Base-by-base conservation (phyloP, 148 eudicot species). In the Hydrangea macrophylla region DNA sequence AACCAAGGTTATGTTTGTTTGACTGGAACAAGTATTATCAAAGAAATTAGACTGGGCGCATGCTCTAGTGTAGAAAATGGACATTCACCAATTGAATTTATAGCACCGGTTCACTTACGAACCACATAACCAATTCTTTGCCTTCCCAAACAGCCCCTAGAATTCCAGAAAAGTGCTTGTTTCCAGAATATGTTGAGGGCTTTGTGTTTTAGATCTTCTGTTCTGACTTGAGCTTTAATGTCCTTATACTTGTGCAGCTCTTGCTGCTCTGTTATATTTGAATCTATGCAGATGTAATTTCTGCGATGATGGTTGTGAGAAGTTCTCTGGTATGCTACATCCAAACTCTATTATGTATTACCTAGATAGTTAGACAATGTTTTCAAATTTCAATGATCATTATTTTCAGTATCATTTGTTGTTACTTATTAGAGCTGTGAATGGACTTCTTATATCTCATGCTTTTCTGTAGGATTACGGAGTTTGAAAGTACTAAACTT, bases 281-380 rank as follows among this genome's bases (percentile, higher is more conserved):
- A 90, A 90, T 69, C 85, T 87, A 35, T 85, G 89, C 85, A 80
- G 96, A 82, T 85, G 92, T 61, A 77, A 78, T 65, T 70, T 90
- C 26, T 78, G 88, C 57, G 90, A 85, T 75, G 75, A 72, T 70
- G 92, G 90, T 12, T 90, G 82, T 73, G 85, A 82, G 12, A 87
- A 83, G 69, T 81, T 90, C 60, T 81, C 90, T 56, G 74, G 96
- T 90, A 20, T 80, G 85, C 17, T 1, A 48, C 53, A 48, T 6
- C n/a, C 53, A 48, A 3, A 8, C 39, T 35, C 4, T 8, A 35
- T 3, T n/a, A n/a, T n/a, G n/a, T n/a, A n/a, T n/a, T n/a, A n/a
- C n/a, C n/a, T n/a, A n/a, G n/a, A n/a, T 35, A 35, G 4, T 35
- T 35, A 8, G 39, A 4, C 8, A 42, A 42, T 42, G 48, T 42